A percentile compares a stretch with the other conserved stretches of the same genome.
Conservation (phyloP, 202 grass and related monocot genomes). For the Brachypodium distachyon region DNA sequence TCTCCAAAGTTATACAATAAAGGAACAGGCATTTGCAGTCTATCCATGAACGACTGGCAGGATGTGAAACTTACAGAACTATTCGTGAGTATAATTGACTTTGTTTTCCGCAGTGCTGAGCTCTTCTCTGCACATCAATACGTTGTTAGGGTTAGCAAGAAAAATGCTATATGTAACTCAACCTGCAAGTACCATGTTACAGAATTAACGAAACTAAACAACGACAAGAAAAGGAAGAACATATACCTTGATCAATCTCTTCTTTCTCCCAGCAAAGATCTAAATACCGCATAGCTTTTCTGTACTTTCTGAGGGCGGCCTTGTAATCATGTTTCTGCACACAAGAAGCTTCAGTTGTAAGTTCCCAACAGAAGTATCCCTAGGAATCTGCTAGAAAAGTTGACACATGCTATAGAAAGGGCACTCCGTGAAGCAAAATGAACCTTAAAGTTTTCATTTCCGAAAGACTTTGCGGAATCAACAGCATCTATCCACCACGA, state of each 20-base stretch:
- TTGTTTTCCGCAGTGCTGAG: constrained; percentile 66
- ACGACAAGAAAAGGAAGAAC: neutral
- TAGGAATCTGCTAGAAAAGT: no score
- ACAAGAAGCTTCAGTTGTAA: constrained; percentile 26
- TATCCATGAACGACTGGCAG: neutral
- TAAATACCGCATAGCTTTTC: constrained; percentile 83
- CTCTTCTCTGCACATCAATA: constrained; percentile 63
- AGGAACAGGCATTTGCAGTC: constrained; percentile 1
- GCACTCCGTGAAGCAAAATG: neutral
- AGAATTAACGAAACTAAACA: constrained; percentile 22
- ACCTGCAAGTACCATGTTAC: constrained; percentile 7
- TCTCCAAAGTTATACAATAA: constrained; percentile 6
- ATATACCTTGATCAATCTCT: constrained; percentile 72
- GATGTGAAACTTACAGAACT: constrained; percentile 70
- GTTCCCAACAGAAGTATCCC: neutral
- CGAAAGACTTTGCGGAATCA: constrained; percentile 69
- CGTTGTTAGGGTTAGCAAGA: constrained; percentile 31
- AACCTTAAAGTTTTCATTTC: constrained; percentile 93
- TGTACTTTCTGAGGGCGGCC: constrained; percentile 92
- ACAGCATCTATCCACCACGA: constrained; percentile 89
- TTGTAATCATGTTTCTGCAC: constrained; percentile 92
- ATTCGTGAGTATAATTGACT: constrained; percentile 97
- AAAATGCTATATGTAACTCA: neutral
- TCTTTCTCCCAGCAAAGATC: constrained; percentile 97
- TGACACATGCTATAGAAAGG: neutral